Evolutionary conservation across 2,329 filamentous ascomycete genomes (phyloP).

Genomic region (Penicillium sp.): DNA sequence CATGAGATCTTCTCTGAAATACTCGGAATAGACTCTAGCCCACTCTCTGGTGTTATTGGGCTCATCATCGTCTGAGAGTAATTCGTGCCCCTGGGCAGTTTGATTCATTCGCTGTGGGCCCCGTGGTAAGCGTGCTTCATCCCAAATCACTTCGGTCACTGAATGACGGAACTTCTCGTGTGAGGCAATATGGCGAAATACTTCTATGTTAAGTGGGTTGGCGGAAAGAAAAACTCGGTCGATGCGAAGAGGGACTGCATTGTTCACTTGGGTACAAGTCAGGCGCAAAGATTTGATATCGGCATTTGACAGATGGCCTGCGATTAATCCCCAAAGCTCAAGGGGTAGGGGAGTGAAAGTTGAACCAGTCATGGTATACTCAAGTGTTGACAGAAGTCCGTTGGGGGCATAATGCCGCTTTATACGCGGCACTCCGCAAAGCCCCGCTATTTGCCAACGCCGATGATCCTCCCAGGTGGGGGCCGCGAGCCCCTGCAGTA

Average conservation of each 20-base stretch:
- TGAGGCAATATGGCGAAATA: conserved; percentile 39
- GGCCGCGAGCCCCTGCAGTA: background rate
- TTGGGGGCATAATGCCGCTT: background rate
- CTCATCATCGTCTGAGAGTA: conserved; percentile 1
- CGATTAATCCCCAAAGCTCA: background rate
- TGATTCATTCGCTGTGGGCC: background rate
- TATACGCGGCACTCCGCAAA: background rate
- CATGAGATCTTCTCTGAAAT: background rate
- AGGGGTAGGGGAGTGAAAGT: background rate
- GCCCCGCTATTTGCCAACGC: background rate
- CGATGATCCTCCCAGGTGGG: background rate
- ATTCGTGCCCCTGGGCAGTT: background rate
- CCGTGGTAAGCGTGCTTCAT: conserved; percentile 16
- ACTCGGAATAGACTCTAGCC: background rate
- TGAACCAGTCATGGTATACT: background rate
- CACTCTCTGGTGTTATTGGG: background rate
- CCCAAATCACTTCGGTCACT: conserved; percentile 45
- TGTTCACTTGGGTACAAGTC: background rate
- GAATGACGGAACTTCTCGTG: conserved; percentile 35
- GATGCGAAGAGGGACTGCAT: conserved; percentile 14
- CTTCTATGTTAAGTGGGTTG: conserved; percentile 42
- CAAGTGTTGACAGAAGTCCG: background rate
- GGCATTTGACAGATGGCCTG: background rate
- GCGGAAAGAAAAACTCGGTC: conserved; percentile 45
- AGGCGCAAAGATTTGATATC: background rate